Evolutionary conservation across 2,329 filamentous ascomycete genomes (phyloP), one percentile per base, ranked within the genome.

Genomic region (Xylaria multiplex): DNA sequence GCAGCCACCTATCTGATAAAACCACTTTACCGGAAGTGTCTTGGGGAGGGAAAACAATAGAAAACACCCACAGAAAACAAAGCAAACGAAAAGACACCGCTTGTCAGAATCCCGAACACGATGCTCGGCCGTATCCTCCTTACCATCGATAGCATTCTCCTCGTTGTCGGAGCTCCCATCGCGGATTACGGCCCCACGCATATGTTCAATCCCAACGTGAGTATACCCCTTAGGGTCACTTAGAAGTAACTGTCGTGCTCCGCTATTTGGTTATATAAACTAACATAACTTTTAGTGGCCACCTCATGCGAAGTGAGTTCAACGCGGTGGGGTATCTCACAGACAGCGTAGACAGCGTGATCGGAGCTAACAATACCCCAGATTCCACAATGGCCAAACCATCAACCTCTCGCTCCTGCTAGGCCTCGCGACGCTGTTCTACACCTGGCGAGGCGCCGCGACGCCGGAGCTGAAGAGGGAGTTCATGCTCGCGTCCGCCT

Each of bases 231-330:
- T 27, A 3, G 27, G 27, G 27, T 27, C 27, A 27, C 27, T 27
- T 27, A 5, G 27, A 27, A 27, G 27, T 19, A 19, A 19, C 19
- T 19, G 27, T 3, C 27, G 19, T 27, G 27, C 27, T 27, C 27
- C 3, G 27, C 5, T 27, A 27, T 3, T 27, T 27, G 27, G 27
- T 27, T 27, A 27, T 27, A 27, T 27, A 27, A 27, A 27, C 1
- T 27, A 27, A 27, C 5, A 27, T 27, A 5, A 27, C 5, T 27
- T 27, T 27, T 27, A 27, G 27, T 82, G 81, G 81, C 77, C 80
- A n/a, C 81, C 81, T 2, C 81, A 82, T 63, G 81, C 81, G 6
- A 82, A 81, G 81, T 82, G 62, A 64, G 76, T 72, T 54, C 35
- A 13, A 3, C 1, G 4, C 8, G 6, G 32, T 11, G 32, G 32